Conservation (phyloP, 306 rosid genomes). For the Medicago arabica region DNA sequence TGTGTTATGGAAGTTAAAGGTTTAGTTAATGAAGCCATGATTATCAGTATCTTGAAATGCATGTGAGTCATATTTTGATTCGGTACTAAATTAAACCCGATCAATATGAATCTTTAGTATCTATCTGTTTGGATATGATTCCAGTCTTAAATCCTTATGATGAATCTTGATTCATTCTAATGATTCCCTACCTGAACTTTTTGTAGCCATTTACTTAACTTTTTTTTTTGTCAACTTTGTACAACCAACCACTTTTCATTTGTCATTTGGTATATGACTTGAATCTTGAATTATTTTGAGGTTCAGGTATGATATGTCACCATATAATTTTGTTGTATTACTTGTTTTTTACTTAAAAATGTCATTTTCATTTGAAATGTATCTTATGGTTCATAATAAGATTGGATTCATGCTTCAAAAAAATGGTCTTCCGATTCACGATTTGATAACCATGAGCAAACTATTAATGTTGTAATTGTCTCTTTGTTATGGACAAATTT, state of each 20-base stretch:
- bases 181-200: neutral
- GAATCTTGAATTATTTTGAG: neutral
- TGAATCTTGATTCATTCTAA: neutral
- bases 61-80: neutral
- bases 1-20: neutral
- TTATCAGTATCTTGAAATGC: neutral
- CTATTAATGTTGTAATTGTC: slow-evolving; percentile 19
- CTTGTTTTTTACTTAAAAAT: neutral
- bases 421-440: neutral
- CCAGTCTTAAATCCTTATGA: neutral
- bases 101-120: neutral
- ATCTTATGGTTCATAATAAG: neutral
- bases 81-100: neutral
- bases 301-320: neutral
- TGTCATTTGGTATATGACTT: neutral
- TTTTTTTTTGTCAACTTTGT: too few species aligned
- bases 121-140: neutral
- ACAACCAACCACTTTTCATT: too few species aligned
- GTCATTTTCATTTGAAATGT: neutral
- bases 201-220: neutral
- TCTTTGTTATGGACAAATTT: slow-evolving; percentile 21
- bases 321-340: neutral
- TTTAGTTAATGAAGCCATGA: slow-evolving; percentile 12
- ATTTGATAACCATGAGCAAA: neutral
- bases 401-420: neutral